A percentile compares a stretch with the other conserved stretches of the same genome.
Conservation (phyloP, 495 filamentous ascomycete species). For the Penicillium crystallinum region DNA sequence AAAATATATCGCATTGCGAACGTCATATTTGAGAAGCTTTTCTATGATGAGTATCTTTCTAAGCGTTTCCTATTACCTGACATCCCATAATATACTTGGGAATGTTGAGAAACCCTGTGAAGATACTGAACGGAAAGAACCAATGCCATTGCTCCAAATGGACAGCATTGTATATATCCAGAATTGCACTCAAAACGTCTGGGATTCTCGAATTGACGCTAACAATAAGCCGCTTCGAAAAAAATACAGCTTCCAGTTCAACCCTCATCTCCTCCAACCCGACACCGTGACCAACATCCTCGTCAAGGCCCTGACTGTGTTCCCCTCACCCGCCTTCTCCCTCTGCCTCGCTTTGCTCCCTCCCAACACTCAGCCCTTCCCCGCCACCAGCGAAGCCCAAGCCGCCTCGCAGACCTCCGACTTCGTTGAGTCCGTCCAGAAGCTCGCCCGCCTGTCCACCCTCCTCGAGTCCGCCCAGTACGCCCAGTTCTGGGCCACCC, state of each 20-base stretch:
- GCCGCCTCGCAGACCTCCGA: constrained; percentile 61
- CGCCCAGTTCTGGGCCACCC: constrained; percentile 83
- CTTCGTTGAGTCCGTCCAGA: constrained; percentile 76
- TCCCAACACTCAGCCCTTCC: constrained; percentile 60
- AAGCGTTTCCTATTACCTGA: constrained; percentile 99
- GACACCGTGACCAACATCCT: constrained; percentile 98
- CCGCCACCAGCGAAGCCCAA: constrained; percentile 50
- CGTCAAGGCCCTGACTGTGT: constrained; percentile 94
- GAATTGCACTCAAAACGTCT: neutral
- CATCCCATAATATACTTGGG: constrained; percentile 22
- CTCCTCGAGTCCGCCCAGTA: constrained; percentile 85
- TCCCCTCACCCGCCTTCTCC: constrained; percentile 93
- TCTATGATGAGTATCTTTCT: constrained; percentile 1
- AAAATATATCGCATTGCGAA: neutral
- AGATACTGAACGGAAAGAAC: constrained; percentile 27
- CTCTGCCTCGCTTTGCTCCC: constrained; percentile 91
- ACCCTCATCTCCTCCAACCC: constrained; percentile 93
- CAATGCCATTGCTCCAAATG: constrained; percentile 3
- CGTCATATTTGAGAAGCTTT: neutral
- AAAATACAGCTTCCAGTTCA: constrained; percentile 88
- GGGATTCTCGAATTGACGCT: constrained; percentile 5
- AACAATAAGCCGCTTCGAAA: constrained; percentile 2
- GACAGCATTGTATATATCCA: neutral
- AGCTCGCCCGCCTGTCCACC: constrained; percentile 75
- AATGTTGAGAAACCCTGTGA: constrained; percentile 31